Evolutionary conservation across 805 yeast species (phyloP).

Genomic region (Zygotorulaspora danielsina): DNA sequence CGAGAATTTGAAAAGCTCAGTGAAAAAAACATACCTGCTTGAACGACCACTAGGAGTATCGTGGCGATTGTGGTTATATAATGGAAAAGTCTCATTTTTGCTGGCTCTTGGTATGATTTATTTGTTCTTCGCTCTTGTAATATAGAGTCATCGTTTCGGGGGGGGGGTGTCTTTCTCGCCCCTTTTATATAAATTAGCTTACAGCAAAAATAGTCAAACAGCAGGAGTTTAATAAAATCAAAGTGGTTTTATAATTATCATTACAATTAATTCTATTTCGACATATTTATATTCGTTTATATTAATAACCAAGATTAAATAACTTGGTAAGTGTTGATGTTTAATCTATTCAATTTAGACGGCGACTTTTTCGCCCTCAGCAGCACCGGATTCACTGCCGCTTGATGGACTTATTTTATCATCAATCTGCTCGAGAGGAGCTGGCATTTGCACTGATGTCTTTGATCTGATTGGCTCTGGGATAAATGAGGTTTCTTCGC

Average conservation of each 20-base stretch:
- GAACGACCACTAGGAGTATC: constrained; percentile 1
- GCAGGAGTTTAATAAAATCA: too few relatives aligned
- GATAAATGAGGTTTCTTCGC: constrained; percentile 60
- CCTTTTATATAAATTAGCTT: neutral
- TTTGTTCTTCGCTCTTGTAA: too few relatives aligned
- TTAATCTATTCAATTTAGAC: too few relatives aligned
- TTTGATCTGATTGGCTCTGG: constrained; percentile 75
- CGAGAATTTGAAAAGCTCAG: neutral
- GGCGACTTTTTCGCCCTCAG: constrained; percentile 9
- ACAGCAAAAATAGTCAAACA: too few relatives aligned
- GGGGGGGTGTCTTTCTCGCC: too few relatives aligned
- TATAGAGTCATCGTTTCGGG: too few relatives aligned
- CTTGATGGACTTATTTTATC: constrained; percentile 30
- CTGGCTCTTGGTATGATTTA: too few relatives aligned
- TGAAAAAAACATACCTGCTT: constrained; percentile 8
- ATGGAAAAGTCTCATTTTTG: constrained; percentile 1
- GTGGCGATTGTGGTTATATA: neutral
- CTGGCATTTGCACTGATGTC: constrained; percentile 32
- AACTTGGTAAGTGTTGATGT: too few relatives aligned
- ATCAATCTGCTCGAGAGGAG: constrained; percentile 33
- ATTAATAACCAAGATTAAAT: too few relatives aligned
- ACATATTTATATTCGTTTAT: too few relatives aligned
- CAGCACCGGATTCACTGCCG: constrained; percentile 6
- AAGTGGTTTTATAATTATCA: too few relatives aligned
- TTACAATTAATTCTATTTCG: too few relatives aligned